Evolutionary conservation across 441 rosid genomes (phyloP), one percentile per base, ranked within the genome.

Genomic region (Raphanus hybrid): DNA sequence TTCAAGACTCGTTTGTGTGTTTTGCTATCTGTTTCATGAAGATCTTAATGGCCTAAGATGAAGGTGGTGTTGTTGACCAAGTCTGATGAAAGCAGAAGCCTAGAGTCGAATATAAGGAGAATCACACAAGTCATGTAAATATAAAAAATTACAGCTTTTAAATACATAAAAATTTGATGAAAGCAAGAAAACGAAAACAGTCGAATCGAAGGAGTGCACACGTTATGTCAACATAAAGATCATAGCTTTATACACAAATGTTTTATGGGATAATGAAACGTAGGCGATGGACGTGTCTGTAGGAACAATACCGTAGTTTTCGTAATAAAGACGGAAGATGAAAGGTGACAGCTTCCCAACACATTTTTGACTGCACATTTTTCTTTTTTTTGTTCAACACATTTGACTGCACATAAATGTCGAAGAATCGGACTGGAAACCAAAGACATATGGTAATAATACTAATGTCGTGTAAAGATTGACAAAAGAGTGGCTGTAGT

Each of bases 21-120:
- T 16, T 70, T 70, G 54, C 54, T 77, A 64, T 64, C 59, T 65
- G 11, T 65, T 54, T 27, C 52, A 77, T 65, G 11, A 65, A 55
- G 4, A 20, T 35, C 50, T 34, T 23, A 20, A 59, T 67, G 69
- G 55, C 69, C 81, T 71, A 66, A 11, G 7, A 71, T 66, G 41
- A 77, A 77, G 81, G 64, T 55, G 63, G 48, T 45, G 63, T 66
- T 66, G 67, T 71, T 71, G 81, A 71, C 77, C 48, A 66, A 77
- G 76, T 45, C 60, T 26, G 61, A 54, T 64, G 6, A 69, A 34
- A 48, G 67, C 62, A 5, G 34, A 48, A 20, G 54, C 54, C 54
- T 45, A 43, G 16, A n/a, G 54, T n/a, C 16, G 16, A 48, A n/a
- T 48, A 48, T 6, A 48, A 48, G 7, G 16, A 52, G 58, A 52